Evolutionary conservation across 1,139 yeast genomes (phyloP), one percentile per base, ranked within the genome.

Genomic region (Ogataea hybrid): DNA sequence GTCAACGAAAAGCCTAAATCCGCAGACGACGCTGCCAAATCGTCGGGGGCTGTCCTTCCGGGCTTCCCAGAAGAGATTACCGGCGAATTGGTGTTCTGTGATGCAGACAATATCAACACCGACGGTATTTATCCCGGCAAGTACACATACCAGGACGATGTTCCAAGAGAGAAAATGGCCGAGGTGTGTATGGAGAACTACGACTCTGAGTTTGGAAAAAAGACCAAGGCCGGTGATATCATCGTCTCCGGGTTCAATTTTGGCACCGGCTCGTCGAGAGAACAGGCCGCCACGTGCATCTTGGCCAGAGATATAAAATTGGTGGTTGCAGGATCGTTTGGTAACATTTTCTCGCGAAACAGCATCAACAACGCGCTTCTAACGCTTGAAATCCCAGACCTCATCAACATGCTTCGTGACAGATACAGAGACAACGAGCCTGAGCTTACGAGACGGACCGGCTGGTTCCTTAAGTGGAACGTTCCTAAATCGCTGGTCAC

Each of bases 111-210:
- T 66, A 86, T 92, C 67, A 92, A 92, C 70, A 92, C 99, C 18
- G 99, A 94, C 64, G 98, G 97, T 57, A 92, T 92, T 49, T 92
- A 92, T 61, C 99, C 99, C 11, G 99, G 99, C 51, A 92, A 94
- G 66, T 92, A 92, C 71, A 92, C 99, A 11, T 92, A 92, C 66
- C 97, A 92, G 69, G 99, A 92, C 64, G 97, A 92, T 62, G 92
- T 92, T 38, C 77, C 97, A 34, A 77, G 84, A 57, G 95, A 87
- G 55, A 86, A 84, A 64, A 92, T 92, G 99, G 97, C 98, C 28
- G 84, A 90, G 65, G 98, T 92, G 38, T 94, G 98, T 70, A 94
- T 92, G 99, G 98, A 92, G 67, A 92, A 92, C 69, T 92, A 94
- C 65, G 99, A 92, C 65, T 64, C 86, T 15, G 95, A 90, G 53